phyloP scores from a whole-genome alignment of 2,329 filamentous ascomycete genomes.

The Curvularia lunata region DNA sequence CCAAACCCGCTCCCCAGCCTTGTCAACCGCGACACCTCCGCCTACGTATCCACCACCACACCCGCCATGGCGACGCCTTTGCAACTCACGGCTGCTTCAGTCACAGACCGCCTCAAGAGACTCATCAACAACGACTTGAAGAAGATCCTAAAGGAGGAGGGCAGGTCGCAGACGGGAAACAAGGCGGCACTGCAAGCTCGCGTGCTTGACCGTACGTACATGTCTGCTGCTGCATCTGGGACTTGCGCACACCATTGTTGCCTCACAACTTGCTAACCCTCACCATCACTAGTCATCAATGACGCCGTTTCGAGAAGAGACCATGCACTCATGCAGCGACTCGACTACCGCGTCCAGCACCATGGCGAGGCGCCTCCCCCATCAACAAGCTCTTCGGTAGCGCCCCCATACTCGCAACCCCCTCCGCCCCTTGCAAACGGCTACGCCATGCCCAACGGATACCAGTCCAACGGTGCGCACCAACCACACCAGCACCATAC shows the following conservation, averaged over 20 bases:
- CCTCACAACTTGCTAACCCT: conserved; percentile 24
- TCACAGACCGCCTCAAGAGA: conserved; percentile 58
- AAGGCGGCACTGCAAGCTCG: conserved; percentile 83
- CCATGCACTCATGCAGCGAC: conserved; percentile 43
- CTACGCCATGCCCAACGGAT: conserved; percentile 34
- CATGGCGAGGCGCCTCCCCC: conserved; percentile 48
- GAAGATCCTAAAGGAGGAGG: conserved; percentile 75
- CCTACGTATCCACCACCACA: background rate
- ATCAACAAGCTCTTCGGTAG: conserved; percentile 26
- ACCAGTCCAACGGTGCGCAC: conserved; percentile 18
- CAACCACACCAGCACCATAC: conserved; percentile 26
- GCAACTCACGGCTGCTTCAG: conserved; percentile 48
- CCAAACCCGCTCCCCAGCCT: conserved; percentile 10
- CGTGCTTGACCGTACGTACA: conserved; percentile 75
- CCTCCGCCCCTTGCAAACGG: conserved; percentile 29
- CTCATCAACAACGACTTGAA: conserved; percentile 73
- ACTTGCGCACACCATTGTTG: background rate
- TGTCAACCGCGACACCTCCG: conserved; percentile 3
- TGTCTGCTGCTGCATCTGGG: conserved; percentile 9
- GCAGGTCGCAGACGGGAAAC: conserved; percentile 74
- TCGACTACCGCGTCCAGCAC: conserved; percentile 51
- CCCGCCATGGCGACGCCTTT: conserved; percentile 47
- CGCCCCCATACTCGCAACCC: conserved; percentile 23
- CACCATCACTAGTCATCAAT: conserved; percentile 48
- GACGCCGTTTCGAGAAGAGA: conserved; percentile 44